Percentiles rank a stretch among this genome's conserved stretches.
These are phyloP conservation scores for Fusarium bulbicola DNA, from an alignment of 2,329 filamentous ascomycete genomes.

Conservation along the genomic window DNA sequence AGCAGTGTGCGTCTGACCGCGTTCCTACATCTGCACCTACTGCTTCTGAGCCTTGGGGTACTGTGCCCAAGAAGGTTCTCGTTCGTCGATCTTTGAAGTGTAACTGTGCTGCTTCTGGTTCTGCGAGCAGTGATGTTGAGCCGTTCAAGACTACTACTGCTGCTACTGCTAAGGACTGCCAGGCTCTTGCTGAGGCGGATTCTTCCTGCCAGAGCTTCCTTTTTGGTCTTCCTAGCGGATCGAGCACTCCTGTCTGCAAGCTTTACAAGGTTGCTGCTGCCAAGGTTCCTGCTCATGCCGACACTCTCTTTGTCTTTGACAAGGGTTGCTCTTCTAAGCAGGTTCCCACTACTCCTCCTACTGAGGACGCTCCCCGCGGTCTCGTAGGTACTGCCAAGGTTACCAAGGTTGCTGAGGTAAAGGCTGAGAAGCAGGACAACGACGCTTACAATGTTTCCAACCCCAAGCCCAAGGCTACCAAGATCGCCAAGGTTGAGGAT, in stretches of 20 bases:
- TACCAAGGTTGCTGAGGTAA: not conserved
- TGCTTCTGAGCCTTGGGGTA: not conserved
- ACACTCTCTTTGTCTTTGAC: not conserved
- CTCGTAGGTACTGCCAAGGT: not conserved
- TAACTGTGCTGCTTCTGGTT: slow-evolving; percentile 7
- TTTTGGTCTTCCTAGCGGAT: not conserved
- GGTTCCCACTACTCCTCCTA: not conserved
- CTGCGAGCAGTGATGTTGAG: not conserved
- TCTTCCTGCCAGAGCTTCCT: slow-evolving; percentile 2
- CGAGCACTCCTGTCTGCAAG: slow-evolving; percentile 1
- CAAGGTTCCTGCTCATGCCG: not conserved
- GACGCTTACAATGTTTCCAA: not conserved
- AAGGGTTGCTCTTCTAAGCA: slow-evolving; percentile 6
- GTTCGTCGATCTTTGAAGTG: not conserved
- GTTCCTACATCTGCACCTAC: slow-evolving; percentile 7
- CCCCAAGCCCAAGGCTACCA: not conserved
- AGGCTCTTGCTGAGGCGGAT: not conserved
- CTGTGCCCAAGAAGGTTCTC: not conserved
- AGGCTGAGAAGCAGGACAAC: not conserved
- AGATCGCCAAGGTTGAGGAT: not conserved
- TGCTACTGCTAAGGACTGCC: slow-evolving; percentile 4
- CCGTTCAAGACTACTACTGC: not conserved
- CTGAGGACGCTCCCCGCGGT: not conserved
- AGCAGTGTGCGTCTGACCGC: not conserved
- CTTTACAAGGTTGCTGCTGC: slow-evolving; percentile 12